Conservation (phyloP, 352 stramenopile genomes). For the Pythium vanterpoolii region DNA sequence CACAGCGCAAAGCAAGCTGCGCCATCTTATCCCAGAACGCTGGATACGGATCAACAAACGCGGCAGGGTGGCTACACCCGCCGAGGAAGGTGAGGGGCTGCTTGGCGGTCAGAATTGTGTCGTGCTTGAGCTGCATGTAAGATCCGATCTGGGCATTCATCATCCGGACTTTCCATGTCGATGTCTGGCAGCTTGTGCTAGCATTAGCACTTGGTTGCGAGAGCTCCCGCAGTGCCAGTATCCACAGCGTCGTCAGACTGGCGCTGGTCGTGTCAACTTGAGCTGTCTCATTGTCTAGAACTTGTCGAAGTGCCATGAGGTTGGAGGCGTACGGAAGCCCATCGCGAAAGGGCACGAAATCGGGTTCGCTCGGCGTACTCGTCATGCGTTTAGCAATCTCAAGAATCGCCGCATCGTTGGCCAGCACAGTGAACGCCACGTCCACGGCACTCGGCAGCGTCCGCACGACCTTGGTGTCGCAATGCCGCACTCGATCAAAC, state of each 20-base stretch:
- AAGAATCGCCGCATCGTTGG: constrained; percentile 13
- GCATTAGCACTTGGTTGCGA: constrained; percentile 1
- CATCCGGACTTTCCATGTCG: constrained; percentile 11
- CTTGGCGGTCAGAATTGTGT: constrained; percentile 26
- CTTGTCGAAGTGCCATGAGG: constrained; percentile 11
- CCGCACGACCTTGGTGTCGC: constrained; percentile 11
- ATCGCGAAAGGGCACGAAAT: constrained; percentile 20
- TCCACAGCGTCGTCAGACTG: constrained; percentile 17
- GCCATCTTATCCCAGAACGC: constrained; percentile 21
- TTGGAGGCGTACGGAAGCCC: constrained; percentile 22
- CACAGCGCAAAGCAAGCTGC: constrained; percentile 5
- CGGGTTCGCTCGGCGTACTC: neutral
- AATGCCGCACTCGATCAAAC: constrained; percentile 17
- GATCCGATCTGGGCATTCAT: constrained; percentile 26
- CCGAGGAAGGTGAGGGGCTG: constrained; percentile 16
- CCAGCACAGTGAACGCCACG: constrained; percentile 17
- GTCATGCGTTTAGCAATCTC: constrained; percentile 16
- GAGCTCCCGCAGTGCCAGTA: constrained; percentile 17
- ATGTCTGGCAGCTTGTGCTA: constrained; percentile 2
- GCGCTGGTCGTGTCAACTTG: constrained; percentile 3
- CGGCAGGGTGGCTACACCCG: constrained; percentile 18
- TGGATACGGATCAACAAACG: constrained; percentile 22
- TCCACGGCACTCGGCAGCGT: constrained; percentile 22
- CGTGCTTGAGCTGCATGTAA: constrained; percentile 21
- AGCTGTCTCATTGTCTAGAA: constrained; percentile 3